Evolutionary conservation across 176 grass and related monocot species (phyloP), one percentile per base, ranked within the genome.

Genomic region (Avena atlantica): DNA sequence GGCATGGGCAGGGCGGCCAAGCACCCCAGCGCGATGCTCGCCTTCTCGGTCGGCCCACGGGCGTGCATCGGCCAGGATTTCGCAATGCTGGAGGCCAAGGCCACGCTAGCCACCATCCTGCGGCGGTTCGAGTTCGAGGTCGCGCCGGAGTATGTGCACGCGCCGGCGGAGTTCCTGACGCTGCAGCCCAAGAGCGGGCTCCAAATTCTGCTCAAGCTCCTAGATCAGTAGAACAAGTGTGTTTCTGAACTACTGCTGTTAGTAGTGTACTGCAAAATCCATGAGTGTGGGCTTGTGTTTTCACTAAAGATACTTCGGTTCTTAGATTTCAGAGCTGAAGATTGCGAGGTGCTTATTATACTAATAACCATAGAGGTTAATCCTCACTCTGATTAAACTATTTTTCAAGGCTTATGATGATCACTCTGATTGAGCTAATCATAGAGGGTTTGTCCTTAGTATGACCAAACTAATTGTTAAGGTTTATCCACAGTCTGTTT

Each of bases 51-150:
- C 3, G 89, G 92, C 3, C 89, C 64, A 17, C 40, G 89, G 53
- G 61, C 92, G 21, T 94, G 92, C 84, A 85, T 94, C 21, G 92
- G 89, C 2, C 89, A 91, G 70, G 74, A 87, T 77, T 94, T 94
- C 55, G 92, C 87, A 17, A 85, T 94, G 87, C 27, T 94, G 36
- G 92, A 94, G 65, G 87, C 84, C 0, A 94, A 94, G 89, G 61
- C 62, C 0, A 83, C 36, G 34, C 51, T 89, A 3, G 85, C 87
- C 7, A 78, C 83, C 49, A 75, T 91, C 48, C 92, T 94, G 8
- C 84, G 83, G n/a, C 68, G 81, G 17, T 94, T 94, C 73, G 3
- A 51, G 0, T 94, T 94, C 34, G 40, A 80, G 57, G 29, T 94
- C 0, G 67, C 92, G 24, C 87, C 92, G 25, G 74, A 89, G 31